Conservation (phyloP, 768 basidiomycete genomes). For the Suillus ampliporus region DNA sequence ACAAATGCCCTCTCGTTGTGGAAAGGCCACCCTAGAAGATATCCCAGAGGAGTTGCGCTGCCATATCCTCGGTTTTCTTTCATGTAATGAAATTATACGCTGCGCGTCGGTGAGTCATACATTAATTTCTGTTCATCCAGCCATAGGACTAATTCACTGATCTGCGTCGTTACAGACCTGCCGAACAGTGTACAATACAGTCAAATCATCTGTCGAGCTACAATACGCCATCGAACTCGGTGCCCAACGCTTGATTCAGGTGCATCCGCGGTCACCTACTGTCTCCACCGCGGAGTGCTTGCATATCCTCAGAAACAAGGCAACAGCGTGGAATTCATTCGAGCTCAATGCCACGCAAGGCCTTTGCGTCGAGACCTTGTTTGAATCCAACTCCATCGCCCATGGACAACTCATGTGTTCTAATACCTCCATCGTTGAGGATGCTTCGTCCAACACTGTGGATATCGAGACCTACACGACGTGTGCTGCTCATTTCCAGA, state of each 20-base stretch:
- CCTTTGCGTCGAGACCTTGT: neutral
- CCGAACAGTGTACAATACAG: neutral
- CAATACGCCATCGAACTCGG: neutral
- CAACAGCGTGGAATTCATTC: neutral
- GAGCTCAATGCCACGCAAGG: neutral
- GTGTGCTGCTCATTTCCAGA: neutral
- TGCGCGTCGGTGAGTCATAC: neutral
- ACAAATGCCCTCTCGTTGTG: neutral
- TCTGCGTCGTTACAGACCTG: neutral
- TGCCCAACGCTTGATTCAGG: neutral
- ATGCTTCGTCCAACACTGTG: neutral
- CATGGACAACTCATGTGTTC: neutral
- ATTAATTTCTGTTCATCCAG: neutral
- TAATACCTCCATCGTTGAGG: neutral
- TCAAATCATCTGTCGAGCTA: neutral
- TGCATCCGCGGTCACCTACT: neutral
- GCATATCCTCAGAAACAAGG: neutral
- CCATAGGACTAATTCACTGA: neutral
- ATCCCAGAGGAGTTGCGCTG: neutral
- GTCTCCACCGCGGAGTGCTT: neutral
- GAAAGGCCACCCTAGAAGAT: neutral
- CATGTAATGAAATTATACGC: neutral
- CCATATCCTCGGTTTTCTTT: neutral
- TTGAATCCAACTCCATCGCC: neutral
- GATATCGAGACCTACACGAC: neutral